Base-by-base conservation (phyloP, 1,284 basidiomycete species). In the Volvariella volvacea region DNA sequence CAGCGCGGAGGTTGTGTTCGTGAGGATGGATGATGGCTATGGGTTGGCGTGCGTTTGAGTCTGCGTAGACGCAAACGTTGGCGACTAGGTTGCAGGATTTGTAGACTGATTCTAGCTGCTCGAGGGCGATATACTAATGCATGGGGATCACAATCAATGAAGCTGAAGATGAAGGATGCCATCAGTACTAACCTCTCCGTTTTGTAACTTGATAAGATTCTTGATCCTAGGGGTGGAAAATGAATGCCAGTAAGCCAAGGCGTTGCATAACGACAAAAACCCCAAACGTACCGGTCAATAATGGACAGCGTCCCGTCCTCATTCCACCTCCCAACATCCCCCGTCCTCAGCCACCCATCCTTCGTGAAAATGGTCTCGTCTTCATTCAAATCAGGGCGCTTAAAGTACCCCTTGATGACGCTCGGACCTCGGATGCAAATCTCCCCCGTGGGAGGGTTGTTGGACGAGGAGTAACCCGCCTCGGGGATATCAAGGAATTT, bases 321-420 rank as follows among this genome's bases (percentile, higher is more conserved):
- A 59, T 95, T 93, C 88, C 90, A 95, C 63, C 81, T 80, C 0
- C 85, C 87, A 14, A 94, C 79, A 56, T 94, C 92, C 17, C 92
- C 91, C 0, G 91, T 92, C 59, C 87, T 76, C 58, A 93, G 71
- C 88, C 88, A 94, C 1, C 90, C 88, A 52, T 93, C 90, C 47
- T 77, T 74, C 12, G 88, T 87, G 61, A 92, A 92, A 46, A 91
- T 77, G 4, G 58, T 67, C 56, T 74, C 74, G 65, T 96, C 93
- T 41, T 78, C 71, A 59, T 95, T 94, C 39, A 95, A 67, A 56
- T 97, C 92, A 22, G 84, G 82, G 1, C 92, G 81, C 71, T 94
- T 95, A 72, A 79, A 94, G 68, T 92, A 92, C 0, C 85, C 82
- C 49, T 75, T 74, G 39, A 76, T 81, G 22, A 86, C 74, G 0